Conservation (phyloP, 2,329 filamentous ascomycete species). For the Talaromyces sp. region DNA sequence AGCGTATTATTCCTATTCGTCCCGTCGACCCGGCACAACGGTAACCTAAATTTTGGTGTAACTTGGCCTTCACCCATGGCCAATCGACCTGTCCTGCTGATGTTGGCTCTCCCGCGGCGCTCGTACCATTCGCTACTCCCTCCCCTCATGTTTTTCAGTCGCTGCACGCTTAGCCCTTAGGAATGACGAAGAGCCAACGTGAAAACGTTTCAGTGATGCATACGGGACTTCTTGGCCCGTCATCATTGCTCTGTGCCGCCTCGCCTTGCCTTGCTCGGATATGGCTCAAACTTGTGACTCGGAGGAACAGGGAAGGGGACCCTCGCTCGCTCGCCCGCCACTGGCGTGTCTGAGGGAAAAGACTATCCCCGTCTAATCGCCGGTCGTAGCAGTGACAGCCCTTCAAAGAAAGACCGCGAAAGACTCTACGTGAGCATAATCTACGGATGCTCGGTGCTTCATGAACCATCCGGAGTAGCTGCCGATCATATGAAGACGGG, state of each 20-base stretch:
- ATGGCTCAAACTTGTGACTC: neutral
- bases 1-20: slow-evolving; percentile 14
- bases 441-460: neutral
- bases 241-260: slow-evolving; percentile 4
- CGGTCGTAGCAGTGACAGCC: neutral
- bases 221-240: neutral
- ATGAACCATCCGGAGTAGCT: neutral
- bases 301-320: neutral
- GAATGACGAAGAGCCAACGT: slow-evolving; percentile 11
- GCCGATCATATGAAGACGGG: neutral
- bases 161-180: slow-evolving; percentile 5
- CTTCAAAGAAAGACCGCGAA: neutral
- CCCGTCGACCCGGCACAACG: slow-evolving; percentile 14
- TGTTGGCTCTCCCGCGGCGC: slow-evolving; percentile 7
- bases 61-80: slow-evolving; percentile 4
- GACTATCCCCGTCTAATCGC: neutral
- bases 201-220: slow-evolving; percentile 11
- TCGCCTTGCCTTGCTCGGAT: slow-evolving; percentile 1
- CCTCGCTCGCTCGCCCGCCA: neutral
- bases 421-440: neutral
- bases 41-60: slow-evolving; percentile 14
- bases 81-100: slow-evolving; percentile 14
- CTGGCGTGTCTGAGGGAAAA: neutral
- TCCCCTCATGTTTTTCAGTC: slow-evolving; percentile 13
- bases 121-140: slow-evolving; percentile 10